These are phyloP conservation scores for Mycena metata DNA, from an alignment of 768 basidiomycete genomes.

Conservation along the genomic window DNA sequence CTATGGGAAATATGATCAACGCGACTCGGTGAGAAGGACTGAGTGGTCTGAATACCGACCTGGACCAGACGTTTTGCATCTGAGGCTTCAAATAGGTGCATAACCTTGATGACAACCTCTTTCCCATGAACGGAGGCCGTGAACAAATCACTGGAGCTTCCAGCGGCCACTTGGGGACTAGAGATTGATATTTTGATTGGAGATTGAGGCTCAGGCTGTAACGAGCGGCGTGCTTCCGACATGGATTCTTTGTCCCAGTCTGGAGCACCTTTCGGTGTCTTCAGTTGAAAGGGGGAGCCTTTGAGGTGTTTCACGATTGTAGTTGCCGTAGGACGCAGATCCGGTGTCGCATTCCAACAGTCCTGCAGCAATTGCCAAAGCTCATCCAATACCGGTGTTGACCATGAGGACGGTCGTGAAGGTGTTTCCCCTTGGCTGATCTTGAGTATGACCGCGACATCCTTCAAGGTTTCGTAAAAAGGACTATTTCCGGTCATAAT, in stretches of 20 bases:
- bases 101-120: too few species aligned
- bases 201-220: neutral
- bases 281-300: constrained; percentile 6
- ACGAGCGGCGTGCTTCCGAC: neutral
- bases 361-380: constrained; percentile 9
- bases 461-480: neutral
- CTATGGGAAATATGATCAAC: too few species aligned
- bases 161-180: too few species aligned
- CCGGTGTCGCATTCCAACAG: constrained; percentile 12
- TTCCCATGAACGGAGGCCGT: too few species aligned
- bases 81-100: too few species aligned
- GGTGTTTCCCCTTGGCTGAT: neutral
- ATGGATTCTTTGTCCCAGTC: constrained; percentile 9
- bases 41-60: too few species aligned
- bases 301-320: neutral
- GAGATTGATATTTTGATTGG: too few species aligned
- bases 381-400: neutral
- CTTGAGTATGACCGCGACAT: neutral
- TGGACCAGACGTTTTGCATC: too few species aligned
- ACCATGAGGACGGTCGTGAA: neutral
- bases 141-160: too few species aligned
- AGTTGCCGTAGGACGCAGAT: neutral
- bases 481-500: constrained; percentile 12
- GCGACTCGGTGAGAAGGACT: too few species aligned
- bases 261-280: neutral